A percentile compares a stretch with the other conserved stretches of the same genome.
Conservation (phyloP, 805 yeast species). For the Zygoascus flipseniorum region DNA sequence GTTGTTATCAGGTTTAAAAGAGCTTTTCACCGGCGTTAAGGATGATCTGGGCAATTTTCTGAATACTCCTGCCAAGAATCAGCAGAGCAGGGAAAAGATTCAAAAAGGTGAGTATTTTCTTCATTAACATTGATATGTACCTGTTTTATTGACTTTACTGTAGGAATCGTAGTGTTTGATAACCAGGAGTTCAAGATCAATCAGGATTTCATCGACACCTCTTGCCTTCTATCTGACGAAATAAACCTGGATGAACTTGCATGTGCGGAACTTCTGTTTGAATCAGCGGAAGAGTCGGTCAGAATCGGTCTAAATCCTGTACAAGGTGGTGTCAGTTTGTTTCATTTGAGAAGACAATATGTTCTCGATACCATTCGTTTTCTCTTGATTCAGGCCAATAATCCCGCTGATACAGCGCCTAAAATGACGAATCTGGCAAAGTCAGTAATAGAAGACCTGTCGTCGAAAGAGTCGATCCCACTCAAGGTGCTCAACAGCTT, state of each 20-base stretch:
- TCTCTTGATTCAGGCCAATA: conserved; percentile 6
- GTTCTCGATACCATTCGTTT: conserved; percentile 42
- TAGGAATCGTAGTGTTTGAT: conserved; percentile 29
- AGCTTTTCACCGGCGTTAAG: conserved; percentile 11
- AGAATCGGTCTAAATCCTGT: conserved; percentile 30
- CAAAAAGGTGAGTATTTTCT: conserved; percentile 19
- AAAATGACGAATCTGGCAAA: conserved; percentile 2
- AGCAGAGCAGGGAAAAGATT: conserved; percentile 26
- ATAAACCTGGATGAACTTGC: conserved; percentile 69
- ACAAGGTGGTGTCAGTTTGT: conserved; percentile 51
- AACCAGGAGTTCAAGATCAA: conserved; percentile 55
- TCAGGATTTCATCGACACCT: conserved; percentile 51
- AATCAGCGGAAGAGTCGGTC: conserved; percentile 16
- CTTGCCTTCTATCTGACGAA: conserved; percentile 52
- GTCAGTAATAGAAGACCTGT: conserved; percentile 1
- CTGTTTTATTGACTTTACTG: neutral
- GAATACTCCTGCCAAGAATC: conserved; percentile 30
- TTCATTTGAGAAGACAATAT: conserved; percentile 59
- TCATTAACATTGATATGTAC: neutral
- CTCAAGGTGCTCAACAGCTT: conserved; percentile 47
- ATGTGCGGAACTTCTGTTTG: conserved; percentile 59
- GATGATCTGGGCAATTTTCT: conserved; percentile 31
- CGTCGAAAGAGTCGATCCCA: conserved; percentile 24
- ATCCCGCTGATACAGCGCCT: neutral
- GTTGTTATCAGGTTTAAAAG: neutral